phyloP scores from a whole-genome alignment of 345 rosid genomes.

The Bretschneidera sinensis region DNA sequence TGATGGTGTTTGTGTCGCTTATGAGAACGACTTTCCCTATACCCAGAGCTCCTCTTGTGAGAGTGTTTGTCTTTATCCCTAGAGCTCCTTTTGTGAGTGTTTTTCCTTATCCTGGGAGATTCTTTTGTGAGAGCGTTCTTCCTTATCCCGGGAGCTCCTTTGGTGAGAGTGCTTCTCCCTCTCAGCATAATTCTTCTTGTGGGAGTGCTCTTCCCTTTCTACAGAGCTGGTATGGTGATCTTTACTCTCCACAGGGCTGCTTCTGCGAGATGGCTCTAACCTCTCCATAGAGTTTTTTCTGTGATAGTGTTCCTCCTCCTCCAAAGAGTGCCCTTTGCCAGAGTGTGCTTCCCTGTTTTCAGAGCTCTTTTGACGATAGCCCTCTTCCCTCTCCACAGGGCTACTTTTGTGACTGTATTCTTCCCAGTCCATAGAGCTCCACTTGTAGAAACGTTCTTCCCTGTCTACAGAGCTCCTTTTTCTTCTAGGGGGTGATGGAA shows the following conservation, averaged over 20 bases:
- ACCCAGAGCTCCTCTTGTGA: slow-evolving; percentile 22
- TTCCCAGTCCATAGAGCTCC: slow-evolving; percentile 29
- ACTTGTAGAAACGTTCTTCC: too few species aligned
- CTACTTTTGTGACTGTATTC: slow-evolving; percentile 25
- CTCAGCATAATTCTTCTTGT: slow-evolving; percentile 19
- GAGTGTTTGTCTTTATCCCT: slow-evolving; percentile 19
- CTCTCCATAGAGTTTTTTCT: slow-evolving; percentile 17
- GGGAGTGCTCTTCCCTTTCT: slow-evolving; percentile 28
- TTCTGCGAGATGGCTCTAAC: slow-evolving; percentile 20
- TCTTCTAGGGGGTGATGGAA: slow-evolving; percentile 86
- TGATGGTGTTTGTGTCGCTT: slow-evolving; percentile 20
- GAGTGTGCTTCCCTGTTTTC: slow-evolving; percentile 23
- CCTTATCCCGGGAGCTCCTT: slow-evolving; percentile 31
- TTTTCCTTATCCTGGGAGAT: too few species aligned
- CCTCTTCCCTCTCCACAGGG: slow-evolving; percentile 34
- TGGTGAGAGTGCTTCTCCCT: slow-evolving; percentile 24
- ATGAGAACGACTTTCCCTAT: slow-evolving; percentile 20
- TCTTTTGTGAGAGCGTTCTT: too few species aligned
- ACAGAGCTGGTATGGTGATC: slow-evolving; percentile 16
- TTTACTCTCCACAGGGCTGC: slow-evolving; percentile 13
- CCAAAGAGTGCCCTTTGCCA: slow-evolving; percentile 7
- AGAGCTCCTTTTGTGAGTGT: too few species aligned
- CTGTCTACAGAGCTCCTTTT: too few species aligned
- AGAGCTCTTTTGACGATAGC: slow-evolving; percentile 22
- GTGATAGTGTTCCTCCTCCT: slow-evolving; percentile 19